Evolutionary conservation across 23 red algal genomes (phyloP).

Genomic region (Agarophyton chilense): DNA sequence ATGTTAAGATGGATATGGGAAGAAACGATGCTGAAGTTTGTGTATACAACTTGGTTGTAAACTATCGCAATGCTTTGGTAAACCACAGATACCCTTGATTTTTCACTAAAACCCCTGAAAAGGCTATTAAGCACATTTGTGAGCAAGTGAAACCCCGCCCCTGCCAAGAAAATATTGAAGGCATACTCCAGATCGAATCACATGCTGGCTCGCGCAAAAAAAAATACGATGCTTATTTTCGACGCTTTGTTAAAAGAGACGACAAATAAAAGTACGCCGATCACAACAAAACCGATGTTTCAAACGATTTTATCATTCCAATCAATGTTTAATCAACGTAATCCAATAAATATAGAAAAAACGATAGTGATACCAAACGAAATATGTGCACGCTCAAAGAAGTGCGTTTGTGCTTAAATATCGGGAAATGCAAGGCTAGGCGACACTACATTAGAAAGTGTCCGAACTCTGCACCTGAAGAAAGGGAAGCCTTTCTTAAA

Average conservation of each 20-base stretch:
- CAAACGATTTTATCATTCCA: not conserved
- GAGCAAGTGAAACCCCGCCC: not conserved
- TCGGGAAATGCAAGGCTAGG: not conserved
- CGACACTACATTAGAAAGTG: not conserved
- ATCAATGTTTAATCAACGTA: not conserved
- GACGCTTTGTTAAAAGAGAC: not conserved
- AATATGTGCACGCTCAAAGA: not conserved
- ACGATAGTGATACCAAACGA: not conserved
- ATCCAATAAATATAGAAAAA: not conserved
- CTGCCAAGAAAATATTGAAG: not conserved
- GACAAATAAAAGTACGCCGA: not conserved
- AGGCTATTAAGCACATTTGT: slow-evolving; percentile 45
- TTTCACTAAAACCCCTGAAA: slow-evolving; percentile 11
- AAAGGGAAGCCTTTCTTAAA: not conserved
- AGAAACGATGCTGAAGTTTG: slow-evolving; percentile 6
- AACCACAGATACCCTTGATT: not conserved
- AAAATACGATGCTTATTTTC: slow-evolving; percentile 13
- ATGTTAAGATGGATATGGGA: slow-evolving; percentile 32
- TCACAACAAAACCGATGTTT: not conserved
- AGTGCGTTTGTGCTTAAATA: not conserved
- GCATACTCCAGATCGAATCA: slow-evolving; percentile 1
- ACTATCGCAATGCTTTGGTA: not conserved
- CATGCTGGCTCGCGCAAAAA: slow-evolving; percentile 7
- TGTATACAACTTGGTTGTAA: not conserved
- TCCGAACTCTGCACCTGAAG: too few relatives aligned